phyloP scores from a whole-genome alignment of 768 basidiomycete species.

The Amanita rimosa region DNA sequence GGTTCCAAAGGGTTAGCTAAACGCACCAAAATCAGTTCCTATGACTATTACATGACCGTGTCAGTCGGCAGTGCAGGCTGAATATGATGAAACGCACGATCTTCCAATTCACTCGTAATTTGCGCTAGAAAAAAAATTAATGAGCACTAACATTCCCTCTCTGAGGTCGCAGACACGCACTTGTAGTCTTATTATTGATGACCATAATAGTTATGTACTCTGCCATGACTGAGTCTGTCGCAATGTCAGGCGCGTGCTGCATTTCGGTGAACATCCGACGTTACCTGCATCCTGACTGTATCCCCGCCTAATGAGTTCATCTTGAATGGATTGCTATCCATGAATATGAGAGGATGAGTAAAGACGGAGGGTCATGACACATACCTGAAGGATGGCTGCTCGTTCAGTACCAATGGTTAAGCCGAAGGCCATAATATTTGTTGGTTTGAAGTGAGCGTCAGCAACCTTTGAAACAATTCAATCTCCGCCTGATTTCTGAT shows the following conservation, averaged over 20 bases:
- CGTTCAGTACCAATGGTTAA: slow-evolving; percentile 74
- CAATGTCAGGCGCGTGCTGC: slow-evolving; percentile 8
- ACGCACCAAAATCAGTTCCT: slow-evolving; percentile 72
- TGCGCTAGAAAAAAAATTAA: slow-evolving; percentile 38
- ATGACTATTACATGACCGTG: slow-evolving; percentile 34
- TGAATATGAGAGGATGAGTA: slow-evolving; percentile 9
- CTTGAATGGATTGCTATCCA: slow-evolving; percentile 61
- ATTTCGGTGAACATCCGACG: slow-evolving; percentile 14
- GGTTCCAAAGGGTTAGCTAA: not conserved
- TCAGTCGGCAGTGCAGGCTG: not conserved
- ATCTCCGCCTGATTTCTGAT: not conserved
- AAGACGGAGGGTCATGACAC: slow-evolving; percentile 6
- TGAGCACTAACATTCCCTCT: not conserved
- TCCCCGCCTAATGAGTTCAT: slow-evolving; percentile 66
- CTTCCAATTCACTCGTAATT: slow-evolving; percentile 82
- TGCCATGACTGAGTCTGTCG: slow-evolving; percentile 77
- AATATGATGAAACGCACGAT: slow-evolving; percentile 36
- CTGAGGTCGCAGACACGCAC: slow-evolving; percentile 27
- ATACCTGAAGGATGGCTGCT: slow-evolving; percentile 57
- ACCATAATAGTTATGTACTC: slow-evolving; percentile 95
- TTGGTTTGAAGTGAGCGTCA: slow-evolving; percentile 14
- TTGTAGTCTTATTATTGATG: slow-evolving; percentile 79
- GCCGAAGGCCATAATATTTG: slow-evolving; percentile 63
- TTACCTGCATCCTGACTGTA: slow-evolving; percentile 69
- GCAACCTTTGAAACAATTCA: not conserved